Conservation (phyloP, 306 rosid species). For the Senna siamea region DNA sequence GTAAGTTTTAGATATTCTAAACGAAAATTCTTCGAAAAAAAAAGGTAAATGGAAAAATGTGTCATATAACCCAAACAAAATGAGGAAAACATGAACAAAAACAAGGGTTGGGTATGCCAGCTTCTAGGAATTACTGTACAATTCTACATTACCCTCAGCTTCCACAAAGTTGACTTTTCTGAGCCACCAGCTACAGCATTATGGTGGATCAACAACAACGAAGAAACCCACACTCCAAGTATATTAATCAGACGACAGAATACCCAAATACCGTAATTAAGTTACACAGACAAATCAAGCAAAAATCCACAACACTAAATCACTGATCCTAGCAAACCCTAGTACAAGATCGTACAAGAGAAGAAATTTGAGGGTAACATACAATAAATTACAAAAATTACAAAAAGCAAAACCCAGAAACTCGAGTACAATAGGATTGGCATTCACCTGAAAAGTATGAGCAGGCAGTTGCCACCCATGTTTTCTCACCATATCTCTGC, state of each 20-base stretch:
- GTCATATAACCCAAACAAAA: neutral
- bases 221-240: neutral
- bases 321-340: slow-evolving; percentile 49
- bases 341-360: slow-evolving; percentile 19
- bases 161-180: slow-evolving; percentile 3
- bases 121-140: neutral
- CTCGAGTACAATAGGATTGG: neutral
- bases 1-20: neutral
- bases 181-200: slow-evolving; percentile 7
- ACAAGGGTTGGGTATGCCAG: neutral
- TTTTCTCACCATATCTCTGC: slow-evolving; percentile 76
- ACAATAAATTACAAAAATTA: neutral
- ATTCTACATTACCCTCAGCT: slow-evolving; percentile 6
- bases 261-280: slow-evolving; percentile 30
- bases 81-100: neutral
- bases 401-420: neutral
- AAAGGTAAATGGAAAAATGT: neutral
- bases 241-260: slow-evolving; percentile 1
- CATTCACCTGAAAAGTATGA: slow-evolving; percentile 89
- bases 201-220: neutral
- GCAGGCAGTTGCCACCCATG: slow-evolving; percentile 99
- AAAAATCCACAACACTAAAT: slow-evolving; percentile 7
- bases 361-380: neutral
- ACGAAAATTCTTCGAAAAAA: neutral
- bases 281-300: slow-evolving; percentile 1